A percentile compares a stretch with the other conserved stretches of the same genome.
Conservation (phyloP, 2,329 filamentous ascomycete species). For the Fusarium zealandicum region DNA sequence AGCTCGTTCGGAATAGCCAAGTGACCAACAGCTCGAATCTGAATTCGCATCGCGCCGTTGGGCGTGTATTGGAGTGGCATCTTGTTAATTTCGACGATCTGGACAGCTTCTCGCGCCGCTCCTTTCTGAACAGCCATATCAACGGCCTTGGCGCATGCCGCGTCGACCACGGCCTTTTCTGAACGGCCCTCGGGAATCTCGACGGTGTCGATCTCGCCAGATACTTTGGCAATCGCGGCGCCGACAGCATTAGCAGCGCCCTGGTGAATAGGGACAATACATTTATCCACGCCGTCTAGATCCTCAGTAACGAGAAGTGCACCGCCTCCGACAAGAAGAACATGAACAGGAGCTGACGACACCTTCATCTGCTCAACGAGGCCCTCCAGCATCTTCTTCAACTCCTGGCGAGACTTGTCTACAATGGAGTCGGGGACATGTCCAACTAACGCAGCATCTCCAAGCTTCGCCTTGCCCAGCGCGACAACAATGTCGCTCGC, state of each 20-base stretch:
- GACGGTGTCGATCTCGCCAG: conserved; percentile 61
- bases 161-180: conserved; percentile 49
- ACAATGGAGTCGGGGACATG: conserved; percentile 35
- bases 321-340: conserved; percentile 66
- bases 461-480: conserved; percentile 43
- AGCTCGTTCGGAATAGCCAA: conserved; percentile 42
- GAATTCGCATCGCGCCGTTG: conserved; percentile 46
- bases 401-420: conserved; percentile 42
- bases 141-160: conserved; percentile 48
- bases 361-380: conserved; percentile 65
- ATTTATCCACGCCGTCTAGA: conserved; percentile 58
- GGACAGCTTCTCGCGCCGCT: conserved; percentile 45
- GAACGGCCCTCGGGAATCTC: conserved; percentile 52
- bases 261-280: conserved; percentile 59
- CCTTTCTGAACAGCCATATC: conserved; percentile 44
- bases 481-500: conserved; percentile 60
- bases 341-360: conserved; percentile 57
- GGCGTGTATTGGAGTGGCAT: conserved; percentile 49
- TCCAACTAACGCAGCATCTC: conserved; percentile 41
- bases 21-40: conserved; percentile 46
- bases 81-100: conserved; percentile 56
- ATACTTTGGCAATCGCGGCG: conserved; percentile 64
- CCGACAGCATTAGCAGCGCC: conserved; percentile 68
- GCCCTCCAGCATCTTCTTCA: conserved; percentile 57
- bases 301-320: conserved; percentile 58